These are phyloP conservation scores for Papiliotrema flavescens DNA, from an alignment of 1,284 basidiomycete genomes.

Conservation along the genomic window DNA sequence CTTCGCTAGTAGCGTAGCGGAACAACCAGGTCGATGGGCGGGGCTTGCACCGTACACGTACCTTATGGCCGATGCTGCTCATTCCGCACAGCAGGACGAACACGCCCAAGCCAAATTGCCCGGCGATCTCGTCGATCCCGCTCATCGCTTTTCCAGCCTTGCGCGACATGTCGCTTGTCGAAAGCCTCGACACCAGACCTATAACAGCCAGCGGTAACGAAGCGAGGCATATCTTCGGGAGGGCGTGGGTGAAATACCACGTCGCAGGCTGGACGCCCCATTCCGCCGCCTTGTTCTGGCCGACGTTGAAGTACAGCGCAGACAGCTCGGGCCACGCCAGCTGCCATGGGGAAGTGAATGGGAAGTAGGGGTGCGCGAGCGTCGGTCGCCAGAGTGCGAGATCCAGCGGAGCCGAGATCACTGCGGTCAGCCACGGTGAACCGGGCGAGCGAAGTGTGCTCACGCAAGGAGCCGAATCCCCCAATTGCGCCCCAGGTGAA, in stretches of 20 bases:
- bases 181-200: no score
- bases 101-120: slow-evolving; percentile 49
- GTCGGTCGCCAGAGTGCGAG: slow-evolving; percentile 72
- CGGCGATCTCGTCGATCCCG: no score
- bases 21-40: no score
- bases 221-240: slow-evolving; percentile 75
- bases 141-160: no score
- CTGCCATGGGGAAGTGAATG: slow-evolving; percentile 24
- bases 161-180: no score
- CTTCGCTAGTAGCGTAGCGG: no score
- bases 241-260: slow-evolving; percentile 65
- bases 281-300: slow-evolving; percentile 76
- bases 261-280: slow-evolving; percentile 78
- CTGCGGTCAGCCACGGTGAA: slow-evolving; percentile 58
- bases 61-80: slow-evolving; percentile 74
- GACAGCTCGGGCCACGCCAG: slow-evolving; percentile 77
- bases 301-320: slow-evolving; percentile 79
- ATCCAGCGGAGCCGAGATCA: slow-evolving; percentile 63
- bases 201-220: slow-evolving; percentile 50
- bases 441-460: slow-evolving; percentile 44
- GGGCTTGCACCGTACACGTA: slow-evolving; percentile 9
- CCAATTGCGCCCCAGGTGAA: slow-evolving; percentile 58
- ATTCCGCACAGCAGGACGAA: slow-evolving; percentile 62
- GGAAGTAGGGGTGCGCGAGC: slow-evolving; percentile 16
- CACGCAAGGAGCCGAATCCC: slow-evolving; percentile 60